Evolutionary conservation across 2,329 filamentous ascomycete species (phyloP).

Genomic region (Rugonectria rugulosa): DNA sequence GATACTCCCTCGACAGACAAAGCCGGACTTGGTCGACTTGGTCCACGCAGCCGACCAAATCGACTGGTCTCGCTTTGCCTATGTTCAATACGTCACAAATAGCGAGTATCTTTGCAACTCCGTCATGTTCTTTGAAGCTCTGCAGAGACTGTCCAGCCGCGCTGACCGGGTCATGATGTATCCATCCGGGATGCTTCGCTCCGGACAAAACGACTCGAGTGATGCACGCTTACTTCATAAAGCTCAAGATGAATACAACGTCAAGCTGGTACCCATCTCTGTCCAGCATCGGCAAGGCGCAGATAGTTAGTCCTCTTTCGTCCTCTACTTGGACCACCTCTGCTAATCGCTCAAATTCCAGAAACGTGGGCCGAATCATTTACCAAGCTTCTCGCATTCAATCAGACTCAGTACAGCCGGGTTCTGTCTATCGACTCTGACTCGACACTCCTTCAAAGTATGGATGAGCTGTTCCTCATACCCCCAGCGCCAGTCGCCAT

Average conservation of each 20-base stretch:
- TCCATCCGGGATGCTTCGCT: constrained; percentile 48
- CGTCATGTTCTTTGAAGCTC: constrained; percentile 57
- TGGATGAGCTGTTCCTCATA: constrained; percentile 77
- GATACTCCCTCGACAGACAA: neutral
- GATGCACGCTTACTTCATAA: constrained; percentile 49
- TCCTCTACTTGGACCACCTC: neutral
- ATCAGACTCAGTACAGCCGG: constrained; percentile 64
- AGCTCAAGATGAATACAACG: constrained; percentile 53
- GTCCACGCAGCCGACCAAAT: neutral
- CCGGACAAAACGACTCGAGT: constrained; percentile 32
- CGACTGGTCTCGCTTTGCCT: constrained; percentile 48
- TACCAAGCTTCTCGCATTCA: constrained; percentile 74
- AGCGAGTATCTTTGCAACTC: constrained; percentile 58
- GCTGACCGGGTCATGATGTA: constrained; percentile 57
- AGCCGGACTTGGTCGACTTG: neutral
- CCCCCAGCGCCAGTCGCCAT: constrained; percentile 69
- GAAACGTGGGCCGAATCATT: constrained; percentile 69
- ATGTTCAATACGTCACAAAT: constrained; percentile 59
- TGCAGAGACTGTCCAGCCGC: constrained; percentile 51
- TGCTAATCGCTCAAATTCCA: constrained; percentile 9
- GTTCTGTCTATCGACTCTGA: constrained; percentile 67
- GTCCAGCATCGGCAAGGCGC: constrained; percentile 46
- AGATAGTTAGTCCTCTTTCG: constrained; percentile 43
- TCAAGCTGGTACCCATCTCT: constrained; percentile 52
- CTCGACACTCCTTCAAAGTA: constrained; percentile 64